phyloP scores from a whole-genome alignment of 306 rosid genomes.

The Vicia faba region DNA sequence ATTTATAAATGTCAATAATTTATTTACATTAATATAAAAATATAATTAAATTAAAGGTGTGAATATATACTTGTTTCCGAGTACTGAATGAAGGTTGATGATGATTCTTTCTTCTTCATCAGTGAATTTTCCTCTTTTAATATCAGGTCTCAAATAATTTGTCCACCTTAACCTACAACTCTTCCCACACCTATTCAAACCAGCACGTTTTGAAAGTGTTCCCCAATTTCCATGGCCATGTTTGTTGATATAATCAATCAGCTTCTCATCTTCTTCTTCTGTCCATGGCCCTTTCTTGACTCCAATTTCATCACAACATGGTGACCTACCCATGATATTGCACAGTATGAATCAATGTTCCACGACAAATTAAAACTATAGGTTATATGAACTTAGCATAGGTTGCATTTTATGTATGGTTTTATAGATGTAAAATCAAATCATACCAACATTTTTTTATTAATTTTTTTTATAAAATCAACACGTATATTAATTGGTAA shows the following conservation, averaged over 20 bases:
- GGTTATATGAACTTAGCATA: constrained; percentile 28
- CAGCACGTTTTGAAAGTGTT: constrained; percentile 74
- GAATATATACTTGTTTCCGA: constrained; percentile 65
- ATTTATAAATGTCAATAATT: no score
- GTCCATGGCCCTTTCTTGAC: constrained; percentile 99
- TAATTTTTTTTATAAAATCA: constrained; percentile 25
- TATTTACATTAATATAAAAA: no score
- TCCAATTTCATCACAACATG: constrained; percentile 63
- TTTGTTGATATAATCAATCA: constrained; percentile 53
- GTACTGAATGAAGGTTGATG: constrained; percentile 78
- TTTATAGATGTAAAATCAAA: constrained; percentile 59
- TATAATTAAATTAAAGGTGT: no score
- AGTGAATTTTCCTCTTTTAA: constrained; percentile 83
- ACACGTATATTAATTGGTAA: constrained; percentile 34
- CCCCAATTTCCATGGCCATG: constrained; percentile 91
- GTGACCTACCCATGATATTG: constrained; percentile 74
- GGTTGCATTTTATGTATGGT: constrained; percentile 35
- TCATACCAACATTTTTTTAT: constrained; percentile 37
- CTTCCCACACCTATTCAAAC: constrained; percentile 88
- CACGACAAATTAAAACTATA: not conserved
- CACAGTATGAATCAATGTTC: not conserved
- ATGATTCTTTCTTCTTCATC: constrained; percentile 68
- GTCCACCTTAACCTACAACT: constrained; percentile 92
- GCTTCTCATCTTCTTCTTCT: constrained; percentile 78
- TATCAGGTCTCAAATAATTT: constrained; percentile 86